A percentile compares a stretch with the other conserved stretches of the same genome.
Conservation (phyloP, 305 asterid genomes). For the Ajuga reptans region DNA sequence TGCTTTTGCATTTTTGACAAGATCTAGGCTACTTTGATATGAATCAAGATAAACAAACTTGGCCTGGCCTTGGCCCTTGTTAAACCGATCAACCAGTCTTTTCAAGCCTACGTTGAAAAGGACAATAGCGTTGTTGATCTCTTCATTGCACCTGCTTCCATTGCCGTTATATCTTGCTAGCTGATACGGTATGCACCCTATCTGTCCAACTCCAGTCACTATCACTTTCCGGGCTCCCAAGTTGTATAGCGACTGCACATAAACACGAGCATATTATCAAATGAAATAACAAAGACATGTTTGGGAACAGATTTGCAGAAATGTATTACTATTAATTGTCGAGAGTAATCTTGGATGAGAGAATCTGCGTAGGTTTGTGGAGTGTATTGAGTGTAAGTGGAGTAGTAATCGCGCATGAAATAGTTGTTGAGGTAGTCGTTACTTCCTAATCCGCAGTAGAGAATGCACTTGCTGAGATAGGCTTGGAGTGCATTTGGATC, state of each 20-base stretch:
- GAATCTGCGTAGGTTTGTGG: conserved; percentile 62
- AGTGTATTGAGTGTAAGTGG: conserved; percentile 48
- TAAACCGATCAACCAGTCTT: conserved; percentile 47
- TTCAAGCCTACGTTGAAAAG: conserved; percentile 59
- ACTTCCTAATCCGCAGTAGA: conserved; percentile 82
- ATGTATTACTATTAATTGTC: conserved; percentile 43
- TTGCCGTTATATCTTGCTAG: conserved; percentile 62
- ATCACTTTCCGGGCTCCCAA: conserved; percentile 77
- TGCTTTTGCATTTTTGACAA: conserved; percentile 48
- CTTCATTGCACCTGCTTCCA: conserved; percentile 71
- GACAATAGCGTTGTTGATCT: conserved; percentile 60
- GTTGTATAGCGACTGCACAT: conserved; percentile 42
- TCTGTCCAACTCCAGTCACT: conserved; percentile 60
- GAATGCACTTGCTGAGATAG: conserved; percentile 60
- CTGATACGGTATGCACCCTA: conserved; percentile 84
- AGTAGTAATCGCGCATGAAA: conserved; percentile 64
- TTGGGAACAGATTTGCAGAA: no score
- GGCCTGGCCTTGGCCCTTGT: conserved; percentile 52
- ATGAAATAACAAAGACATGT: neutral
- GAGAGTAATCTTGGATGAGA: conserved; percentile 60
- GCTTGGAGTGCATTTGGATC: conserved; percentile 36
- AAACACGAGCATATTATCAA: neutral
- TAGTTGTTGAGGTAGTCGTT: conserved; percentile 87
- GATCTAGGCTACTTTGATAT: conserved; percentile 47
- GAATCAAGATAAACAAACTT: conserved; percentile 72